A percentile compares a stretch with the other conserved stretches of the same genome.
Conservation (phyloP, 129 eudicot species). For the carrot (Daucus carota) region DH1_v3.0 NC_030382.2:54273501-54274000, state of each 20-base stretch:
- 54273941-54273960: neutral
- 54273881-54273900: neutral
- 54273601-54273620: neutral
- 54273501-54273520: neutral
- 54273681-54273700: neutral
- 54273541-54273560: neutral
- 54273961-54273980: neutral
- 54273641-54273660: neutral
- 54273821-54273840: neutral
- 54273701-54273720: neutral
- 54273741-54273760: neutral
- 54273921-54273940: neutral
- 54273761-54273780: neutral
- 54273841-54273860: neutral
- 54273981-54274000: neutral
- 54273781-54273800: neutral
- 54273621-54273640: neutral
- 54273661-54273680: neutral
- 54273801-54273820: neutral
- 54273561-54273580: neutral
- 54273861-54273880: neutral
- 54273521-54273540: neutral
- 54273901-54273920: neutral
- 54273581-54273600: neutral
- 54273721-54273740: neutral